Evolutionary conservation across 345 rosid genomes (phyloP), one percentile per base, ranked within the genome.

Genomic region (Euphorbia peplus): DNA sequence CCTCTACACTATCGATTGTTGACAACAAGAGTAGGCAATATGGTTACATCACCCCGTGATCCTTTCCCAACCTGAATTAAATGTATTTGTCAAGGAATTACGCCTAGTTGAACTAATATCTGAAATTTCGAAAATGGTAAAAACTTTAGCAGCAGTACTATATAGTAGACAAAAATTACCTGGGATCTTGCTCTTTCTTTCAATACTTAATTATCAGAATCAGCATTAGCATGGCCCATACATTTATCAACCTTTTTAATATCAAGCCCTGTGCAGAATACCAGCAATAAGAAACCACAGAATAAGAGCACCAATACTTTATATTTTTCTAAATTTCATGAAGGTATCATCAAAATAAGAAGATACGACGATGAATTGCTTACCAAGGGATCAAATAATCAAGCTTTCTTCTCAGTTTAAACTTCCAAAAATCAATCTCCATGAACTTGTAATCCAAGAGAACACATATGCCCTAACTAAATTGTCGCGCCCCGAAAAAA

Each of bases 1-100:
- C 98, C 97, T 88, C 99, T 84, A 80, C 91, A 95, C 63, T 95
- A 97, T 60, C 90, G 82, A 83, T 84, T 91, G 75, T 95, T 95
- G 75, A 95, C 95, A 56, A 95, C 95, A 71, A 95, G 95, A 44
- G 99, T 91, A 53, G 99, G 99, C 93, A 95, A 81, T 76, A 95
- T 95, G 77, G 99, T 95, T 56, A 95, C 99, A 78, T 95, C 99
- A 29, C 99, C 97, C 80, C 99, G 91, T 50, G 96, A 72, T 75
- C 99, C 99, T 82, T 95, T 95, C 46, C 99, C 99, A 80, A 95
- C 83, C 99, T 91, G 78, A 73, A 76, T 44, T n/a, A 54, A 67
- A 74, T 55, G 11, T 59, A 69, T 51, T 58, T 60, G 70, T 75
- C 63, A 77, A 70, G 73, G 25, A 67, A 63, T 68, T 61, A 65